Evolutionary conservation across 306 rosid species (phyloP).

Genomic region (Oxytropis ochrocephala): DNA sequence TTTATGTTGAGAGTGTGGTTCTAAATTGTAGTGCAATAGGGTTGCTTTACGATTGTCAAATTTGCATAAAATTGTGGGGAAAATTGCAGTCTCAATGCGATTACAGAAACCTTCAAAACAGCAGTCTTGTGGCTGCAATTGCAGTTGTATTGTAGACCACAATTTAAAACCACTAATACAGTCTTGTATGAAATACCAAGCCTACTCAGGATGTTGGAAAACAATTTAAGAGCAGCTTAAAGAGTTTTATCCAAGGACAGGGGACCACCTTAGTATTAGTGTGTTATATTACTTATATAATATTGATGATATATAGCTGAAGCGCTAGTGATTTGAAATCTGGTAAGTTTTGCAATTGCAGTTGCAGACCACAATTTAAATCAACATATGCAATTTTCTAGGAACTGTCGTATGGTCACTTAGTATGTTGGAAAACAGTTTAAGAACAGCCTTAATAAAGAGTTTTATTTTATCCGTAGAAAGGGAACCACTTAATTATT

Average conservation of each 20-base stretch:
- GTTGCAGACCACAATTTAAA: background rate
- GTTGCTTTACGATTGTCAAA: background rate
- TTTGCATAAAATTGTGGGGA: background rate
- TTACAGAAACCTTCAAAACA: background rate
- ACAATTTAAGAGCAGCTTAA: background rate
- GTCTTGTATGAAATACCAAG: conserved; percentile 6
- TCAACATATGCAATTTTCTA: background rate
- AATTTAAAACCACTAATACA: background rate
- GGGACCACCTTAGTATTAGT: background rate
- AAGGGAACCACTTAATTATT: background rate
- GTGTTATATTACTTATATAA: background rate
- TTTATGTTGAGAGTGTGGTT: background rate
- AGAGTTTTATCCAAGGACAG: background rate
- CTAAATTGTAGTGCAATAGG: background rate
- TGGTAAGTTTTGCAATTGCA: background rate
- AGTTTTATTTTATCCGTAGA: background rate
- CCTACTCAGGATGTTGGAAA: conserved; percentile 1
- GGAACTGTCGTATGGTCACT: conserved; percentile 13
- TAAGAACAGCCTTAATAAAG: background rate
- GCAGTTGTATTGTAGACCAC: background rate
- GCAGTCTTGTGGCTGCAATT: background rate
- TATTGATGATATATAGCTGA: background rate
- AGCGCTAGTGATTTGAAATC: background rate
- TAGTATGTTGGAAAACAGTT: background rate
- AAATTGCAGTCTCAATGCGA: background rate